Base-by-base conservation (phyloP, 2,329 filamentous ascomycete species). In the Clonostachys rhizophaga region DNA sequence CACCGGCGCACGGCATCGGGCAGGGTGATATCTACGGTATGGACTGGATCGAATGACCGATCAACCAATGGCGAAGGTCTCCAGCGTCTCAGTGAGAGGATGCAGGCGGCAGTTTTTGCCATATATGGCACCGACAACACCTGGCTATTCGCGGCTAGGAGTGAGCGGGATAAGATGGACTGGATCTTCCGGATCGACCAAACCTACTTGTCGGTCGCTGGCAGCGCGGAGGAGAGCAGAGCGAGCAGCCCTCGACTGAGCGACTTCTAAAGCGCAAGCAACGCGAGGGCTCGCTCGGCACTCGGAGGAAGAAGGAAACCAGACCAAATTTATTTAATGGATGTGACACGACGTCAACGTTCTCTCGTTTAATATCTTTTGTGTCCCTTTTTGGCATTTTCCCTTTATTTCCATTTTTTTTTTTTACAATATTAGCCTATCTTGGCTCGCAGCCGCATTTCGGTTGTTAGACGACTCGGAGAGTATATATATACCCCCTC, bases 131-230 rank as follows among this genome's bases (percentile, higher is more conserved):
- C 87, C 50, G 87, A 94, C 64, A 96, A 96, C 66, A 96, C 91
- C 34, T 99, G 91, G 80, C 75, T 99, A 39, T 97, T 99, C 65
- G 89, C 91, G 13, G 89, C 91, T 20, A 79, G 91, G 49, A 92
- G 84, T 58, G 92, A 96, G 70, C 79, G 85, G 43, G 91, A 96
- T 66, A 96, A 96, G 74, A 86, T 91, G 56, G 94, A 97, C 64
- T 99, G 94, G 94, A 96, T 99, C 56, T 80, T 95, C 66, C 86
- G 87, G 59, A 90, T 99, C 56, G 94, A 99, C 67, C 87, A 96
- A 72, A 89, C 86, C 45, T 82, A 78, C 55, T 65, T 78, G 57
- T 72, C 75, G 35, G 72, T 67, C 11, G 71, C 65, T 47, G 70
- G 69, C 40, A 76, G 72, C 51, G 53, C 58, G 30, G 54, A 61